These are phyloP conservation scores for Cardamine chenopodiifolia DNA, from an alignment of 345 rosid genomes.

Conservation along the genomic window DNA sequence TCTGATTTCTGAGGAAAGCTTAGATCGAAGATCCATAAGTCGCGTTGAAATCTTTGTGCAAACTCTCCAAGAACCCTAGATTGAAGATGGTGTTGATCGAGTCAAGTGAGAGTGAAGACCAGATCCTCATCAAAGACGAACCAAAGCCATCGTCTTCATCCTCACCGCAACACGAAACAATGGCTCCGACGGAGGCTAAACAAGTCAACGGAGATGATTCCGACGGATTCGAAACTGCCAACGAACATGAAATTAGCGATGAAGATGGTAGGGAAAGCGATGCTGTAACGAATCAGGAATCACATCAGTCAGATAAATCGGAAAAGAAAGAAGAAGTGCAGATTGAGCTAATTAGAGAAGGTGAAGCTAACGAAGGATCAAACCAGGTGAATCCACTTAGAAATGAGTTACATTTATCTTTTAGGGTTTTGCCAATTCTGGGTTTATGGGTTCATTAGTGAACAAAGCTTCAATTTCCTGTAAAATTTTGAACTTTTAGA, in stretches of 20 bases:
- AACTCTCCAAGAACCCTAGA: constrained; percentile 26
- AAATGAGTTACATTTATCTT: constrained; percentile 10
- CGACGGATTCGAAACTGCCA: constrained; percentile 94
- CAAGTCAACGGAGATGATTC: constrained; percentile 52
- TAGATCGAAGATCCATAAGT: constrained; percentile 24
- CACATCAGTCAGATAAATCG: constrained; percentile 6
- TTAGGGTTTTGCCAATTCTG: constrained; percentile 16
- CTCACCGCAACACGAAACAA: constrained; percentile 3
- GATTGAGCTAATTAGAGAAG: constrained; percentile 19
- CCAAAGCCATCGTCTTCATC: constrained; percentile 22
- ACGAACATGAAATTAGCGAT: constrained; percentile 67
- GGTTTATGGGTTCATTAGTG: constrained; percentile 20
- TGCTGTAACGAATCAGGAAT: constrained; percentile 22
- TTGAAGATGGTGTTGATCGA: constrained; percentile 59
- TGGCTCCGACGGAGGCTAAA: constrained; percentile 38
- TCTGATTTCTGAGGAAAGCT: constrained; percentile 5
- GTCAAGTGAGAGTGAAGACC: constrained; percentile 35
- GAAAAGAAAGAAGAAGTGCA: constrained; percentile 34
- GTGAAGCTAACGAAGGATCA: constrained; percentile 43
- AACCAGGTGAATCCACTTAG: constrained; percentile 43
- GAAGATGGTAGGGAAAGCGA: constrained; percentile 6
- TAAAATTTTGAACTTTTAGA: neutral
- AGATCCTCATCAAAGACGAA: constrained; percentile 26
- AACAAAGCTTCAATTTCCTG: neutral
- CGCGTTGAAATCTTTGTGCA: constrained; percentile 13